These are phyloP conservation scores for Penicillium steckii DNA, from an alignment of 495 filamentous ascomycete species.

Conservation along the genomic window DNA sequence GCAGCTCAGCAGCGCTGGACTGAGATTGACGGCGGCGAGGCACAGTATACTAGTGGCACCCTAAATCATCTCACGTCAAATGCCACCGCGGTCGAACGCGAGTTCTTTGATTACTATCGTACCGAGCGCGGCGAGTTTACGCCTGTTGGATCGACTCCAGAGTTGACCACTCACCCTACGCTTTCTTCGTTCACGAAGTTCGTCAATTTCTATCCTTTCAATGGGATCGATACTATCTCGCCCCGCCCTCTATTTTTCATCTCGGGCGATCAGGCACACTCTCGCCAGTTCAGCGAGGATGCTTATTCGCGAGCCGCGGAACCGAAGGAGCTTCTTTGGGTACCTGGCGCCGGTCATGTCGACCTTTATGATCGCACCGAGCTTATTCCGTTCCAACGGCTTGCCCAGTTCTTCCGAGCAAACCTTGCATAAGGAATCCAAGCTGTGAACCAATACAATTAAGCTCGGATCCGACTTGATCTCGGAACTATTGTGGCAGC, in stretches of 20 bases:
- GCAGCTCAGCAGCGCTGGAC: constrained; percentile 25
- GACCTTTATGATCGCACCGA: constrained; percentile 27
- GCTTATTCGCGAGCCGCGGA: constrained; percentile 24
- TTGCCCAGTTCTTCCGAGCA: constrained; percentile 22
- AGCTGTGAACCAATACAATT: not conserved
- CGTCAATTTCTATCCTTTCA: constrained; percentile 30
- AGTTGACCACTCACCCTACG: constrained; percentile 22
- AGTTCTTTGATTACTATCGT: constrained; percentile 30
- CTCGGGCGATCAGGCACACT: constrained; percentile 26
- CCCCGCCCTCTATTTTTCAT: constrained; percentile 29
- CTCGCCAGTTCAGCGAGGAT: constrained; percentile 27
- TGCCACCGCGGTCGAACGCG: constrained; percentile 11
- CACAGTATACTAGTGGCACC: constrained; percentile 17
- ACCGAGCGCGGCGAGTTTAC: constrained; percentile 23
- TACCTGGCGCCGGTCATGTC: constrained; percentile 23
- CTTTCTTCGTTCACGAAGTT: constrained; percentile 21
- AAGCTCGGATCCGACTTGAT: not conserved
- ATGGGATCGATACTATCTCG: constrained; percentile 25
- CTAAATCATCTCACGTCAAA: constrained; percentile 14
- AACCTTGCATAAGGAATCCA: constrained; percentile 7
- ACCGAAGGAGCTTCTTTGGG: constrained; percentile 28
- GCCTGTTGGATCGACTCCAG: constrained; percentile 7
- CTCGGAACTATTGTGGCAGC: not conserved
- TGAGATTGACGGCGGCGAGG: constrained; percentile 17
- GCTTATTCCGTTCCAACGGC: constrained; percentile 24